These are phyloP conservation scores for Sindora glabra DNA, from an alignment of 306 rosid genomes.

Conservation along the genomic window DNA sequence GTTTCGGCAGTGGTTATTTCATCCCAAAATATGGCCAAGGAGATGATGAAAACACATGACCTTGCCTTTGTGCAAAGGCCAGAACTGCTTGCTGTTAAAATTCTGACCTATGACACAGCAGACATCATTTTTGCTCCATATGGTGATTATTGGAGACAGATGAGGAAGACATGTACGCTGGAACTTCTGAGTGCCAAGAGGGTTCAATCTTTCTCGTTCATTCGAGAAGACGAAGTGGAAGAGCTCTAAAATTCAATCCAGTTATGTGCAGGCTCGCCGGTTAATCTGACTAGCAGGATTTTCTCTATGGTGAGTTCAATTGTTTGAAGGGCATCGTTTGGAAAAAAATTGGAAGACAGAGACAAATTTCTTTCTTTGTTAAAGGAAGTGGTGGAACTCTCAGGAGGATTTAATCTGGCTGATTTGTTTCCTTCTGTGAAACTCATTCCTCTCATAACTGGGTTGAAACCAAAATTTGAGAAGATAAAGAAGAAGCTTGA, in stretches of 20 bases:
- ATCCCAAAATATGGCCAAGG: conserved; percentile 12
- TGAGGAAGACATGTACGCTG: conserved; percentile 3
- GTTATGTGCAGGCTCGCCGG: neutral
- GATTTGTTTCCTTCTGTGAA: neutral
- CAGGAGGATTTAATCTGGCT: neutral
- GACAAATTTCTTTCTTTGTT: neutral
- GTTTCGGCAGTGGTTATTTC: conserved; percentile 16
- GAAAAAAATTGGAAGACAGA: neutral
- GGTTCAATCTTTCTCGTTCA: conserved; percentile 7
- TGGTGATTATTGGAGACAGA: conserved; percentile 28
- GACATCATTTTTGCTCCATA: conserved; percentile 8
- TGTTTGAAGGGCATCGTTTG: neutral
- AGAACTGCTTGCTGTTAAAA: neutral
- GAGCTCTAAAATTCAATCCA: conserved; percentile 11
- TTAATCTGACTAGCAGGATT: conserved; percentile 6
- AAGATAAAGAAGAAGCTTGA: neutral
- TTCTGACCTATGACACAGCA: neutral
- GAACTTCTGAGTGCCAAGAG: conserved; percentile 19
- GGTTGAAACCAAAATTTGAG: neutral
- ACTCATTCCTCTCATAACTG: neutral
- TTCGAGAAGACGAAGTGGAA: conserved; percentile 21
- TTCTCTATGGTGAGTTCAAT: neutral
- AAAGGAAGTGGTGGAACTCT: neutral
- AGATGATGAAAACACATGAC: conserved; percentile 21
- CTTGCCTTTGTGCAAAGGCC: conserved; percentile 16